phyloP scores from a whole-genome alignment of 1,284 basidiomycete genomes.

The Pisolithus thermaeus region DNA sequence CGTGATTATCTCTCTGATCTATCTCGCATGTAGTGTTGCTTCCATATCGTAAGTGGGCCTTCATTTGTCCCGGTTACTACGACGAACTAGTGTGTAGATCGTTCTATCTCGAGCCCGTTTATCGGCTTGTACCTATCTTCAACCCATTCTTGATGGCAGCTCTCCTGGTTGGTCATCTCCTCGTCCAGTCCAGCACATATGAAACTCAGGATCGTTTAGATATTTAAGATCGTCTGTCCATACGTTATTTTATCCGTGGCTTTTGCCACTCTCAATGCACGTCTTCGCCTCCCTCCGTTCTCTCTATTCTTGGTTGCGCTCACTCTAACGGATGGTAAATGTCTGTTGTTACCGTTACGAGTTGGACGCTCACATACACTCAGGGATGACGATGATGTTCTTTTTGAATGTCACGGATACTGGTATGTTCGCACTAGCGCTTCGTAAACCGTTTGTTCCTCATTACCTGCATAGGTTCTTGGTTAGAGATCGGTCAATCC shows the following conservation, averaged over 20 bases:
- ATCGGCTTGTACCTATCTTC: constrained; percentile 83
- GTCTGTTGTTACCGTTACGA: neutral
- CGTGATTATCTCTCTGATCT: constrained; percentile 3
- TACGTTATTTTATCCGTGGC: constrained; percentile 69
- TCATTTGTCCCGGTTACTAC: neutral
- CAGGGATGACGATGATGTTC: constrained; percentile 77
- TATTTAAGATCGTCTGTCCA: constrained; percentile 81
- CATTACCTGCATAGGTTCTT: constrained; percentile 49
- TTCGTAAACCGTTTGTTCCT: neutral
- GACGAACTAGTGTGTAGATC: constrained; percentile 40
- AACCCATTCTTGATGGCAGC: constrained; percentile 82
- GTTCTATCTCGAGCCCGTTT: constrained; percentile 88
- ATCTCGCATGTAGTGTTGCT: constrained; percentile 54
- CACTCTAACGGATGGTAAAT: constrained; percentile 64
- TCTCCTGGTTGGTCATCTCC: constrained; percentile 46
- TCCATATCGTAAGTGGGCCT: constrained; percentile 65
- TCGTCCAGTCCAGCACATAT: neutral
- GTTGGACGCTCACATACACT: constrained; percentile 6
- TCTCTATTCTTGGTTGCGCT: constrained; percentile 73
- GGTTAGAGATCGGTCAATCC: constrained; percentile 87
- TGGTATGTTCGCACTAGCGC: constrained; percentile 33
- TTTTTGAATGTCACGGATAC: constrained; percentile 81
- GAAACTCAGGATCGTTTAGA: constrained; percentile 33
- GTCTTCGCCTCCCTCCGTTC: constrained; percentile 65
- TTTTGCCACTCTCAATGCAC: constrained; percentile 64